phyloP scores from a whole-genome alignment of 2,329 filamentous ascomycete species.

The Blastomyces emzantsi region DNA sequence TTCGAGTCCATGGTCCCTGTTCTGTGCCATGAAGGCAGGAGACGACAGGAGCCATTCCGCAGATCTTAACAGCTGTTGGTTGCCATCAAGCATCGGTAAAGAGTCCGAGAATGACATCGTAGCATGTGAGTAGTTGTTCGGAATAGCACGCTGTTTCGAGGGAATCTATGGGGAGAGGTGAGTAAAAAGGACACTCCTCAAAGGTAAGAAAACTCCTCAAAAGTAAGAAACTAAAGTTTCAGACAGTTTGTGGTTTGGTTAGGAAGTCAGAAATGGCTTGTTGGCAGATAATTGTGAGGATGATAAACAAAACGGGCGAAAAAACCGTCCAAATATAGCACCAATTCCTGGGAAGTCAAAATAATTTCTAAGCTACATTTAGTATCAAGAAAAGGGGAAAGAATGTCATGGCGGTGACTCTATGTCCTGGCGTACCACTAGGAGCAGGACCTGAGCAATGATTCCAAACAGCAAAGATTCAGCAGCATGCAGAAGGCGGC shows the following conservation, averaged over 20 bases:
- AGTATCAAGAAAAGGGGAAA: not conserved
- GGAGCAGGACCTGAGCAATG: not conserved
- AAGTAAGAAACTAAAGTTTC: not conserved
- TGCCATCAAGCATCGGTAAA: not conserved
- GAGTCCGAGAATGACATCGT: not conserved
- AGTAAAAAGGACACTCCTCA: not conserved
- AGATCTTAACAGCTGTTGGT: not conserved
- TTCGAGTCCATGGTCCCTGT: not conserved
- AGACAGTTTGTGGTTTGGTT: not conserved
- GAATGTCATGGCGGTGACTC: not conserved
- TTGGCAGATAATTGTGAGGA: too few relatives aligned
- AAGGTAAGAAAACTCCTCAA: not conserved
- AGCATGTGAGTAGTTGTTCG: not conserved
- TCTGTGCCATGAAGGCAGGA: not conserved
- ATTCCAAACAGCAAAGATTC: not conserved
- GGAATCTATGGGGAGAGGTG: not conserved
- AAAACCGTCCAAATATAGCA: too few relatives aligned
- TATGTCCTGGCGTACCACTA: not conserved
- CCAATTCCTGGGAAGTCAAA: not conserved
- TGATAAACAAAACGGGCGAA: too few relatives aligned
- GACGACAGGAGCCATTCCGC: conserved; percentile 1
- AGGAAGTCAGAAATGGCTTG: not conserved
- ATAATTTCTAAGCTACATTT: not conserved
- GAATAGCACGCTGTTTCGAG: not conserved
- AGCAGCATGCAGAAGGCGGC: not conserved